These are phyloP conservation scores for Suhomyces terraborum DNA, from an alignment of 1,139 yeast species.

Conservation along the genomic window DNA sequence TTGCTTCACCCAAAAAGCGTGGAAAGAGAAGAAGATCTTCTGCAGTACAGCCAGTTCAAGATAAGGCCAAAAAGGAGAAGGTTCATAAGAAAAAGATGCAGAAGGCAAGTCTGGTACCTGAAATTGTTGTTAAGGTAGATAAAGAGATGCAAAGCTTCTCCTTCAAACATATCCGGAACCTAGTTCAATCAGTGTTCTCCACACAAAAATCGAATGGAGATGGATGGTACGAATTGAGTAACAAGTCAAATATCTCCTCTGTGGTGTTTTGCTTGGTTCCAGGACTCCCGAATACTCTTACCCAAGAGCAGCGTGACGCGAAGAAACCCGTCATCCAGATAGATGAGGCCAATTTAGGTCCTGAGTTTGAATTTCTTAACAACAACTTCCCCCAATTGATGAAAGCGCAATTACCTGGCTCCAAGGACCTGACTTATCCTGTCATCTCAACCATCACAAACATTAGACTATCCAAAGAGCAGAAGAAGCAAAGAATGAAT, in stretches of 20 bases:
- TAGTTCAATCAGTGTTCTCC: conserved; percentile 34
- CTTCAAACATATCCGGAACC: conserved; percentile 48
- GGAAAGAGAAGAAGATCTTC: conserved; percentile 48
- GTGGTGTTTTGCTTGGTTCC: conserved; percentile 67
- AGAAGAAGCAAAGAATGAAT: conserved; percentile 42
- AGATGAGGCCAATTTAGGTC: conserved; percentile 19
- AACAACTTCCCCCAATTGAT: conserved; percentile 42
- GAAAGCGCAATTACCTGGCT: conserved; percentile 62
- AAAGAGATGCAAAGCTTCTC: conserved; percentile 32
- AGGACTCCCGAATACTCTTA: conserved; percentile 48
- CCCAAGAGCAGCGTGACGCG: neutral
- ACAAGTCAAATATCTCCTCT: conserved; percentile 25
- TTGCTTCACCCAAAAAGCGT: conserved; percentile 16
- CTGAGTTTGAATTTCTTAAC: conserved; percentile 39
- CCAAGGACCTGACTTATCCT: conserved; percentile 56
- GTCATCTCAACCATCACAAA: conserved; percentile 57
- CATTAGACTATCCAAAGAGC: conserved; percentile 57
- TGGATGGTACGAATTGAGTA: conserved; percentile 11
- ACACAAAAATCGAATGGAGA: conserved; percentile 1
- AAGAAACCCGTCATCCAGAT: conserved; percentile 8
- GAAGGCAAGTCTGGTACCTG: conserved; percentile 37
- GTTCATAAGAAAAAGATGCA: conserved; percentile 36
- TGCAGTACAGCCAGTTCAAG: conserved; percentile 19
- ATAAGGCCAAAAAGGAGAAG: conserved; percentile 22
- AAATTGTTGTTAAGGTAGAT: conserved; percentile 19